Percentiles rank a stretch among this genome's conserved stretches.
Evolutionary conservation across 148 eudicot species (phyloP).

Genomic region (Silene uniflora): DNA sequence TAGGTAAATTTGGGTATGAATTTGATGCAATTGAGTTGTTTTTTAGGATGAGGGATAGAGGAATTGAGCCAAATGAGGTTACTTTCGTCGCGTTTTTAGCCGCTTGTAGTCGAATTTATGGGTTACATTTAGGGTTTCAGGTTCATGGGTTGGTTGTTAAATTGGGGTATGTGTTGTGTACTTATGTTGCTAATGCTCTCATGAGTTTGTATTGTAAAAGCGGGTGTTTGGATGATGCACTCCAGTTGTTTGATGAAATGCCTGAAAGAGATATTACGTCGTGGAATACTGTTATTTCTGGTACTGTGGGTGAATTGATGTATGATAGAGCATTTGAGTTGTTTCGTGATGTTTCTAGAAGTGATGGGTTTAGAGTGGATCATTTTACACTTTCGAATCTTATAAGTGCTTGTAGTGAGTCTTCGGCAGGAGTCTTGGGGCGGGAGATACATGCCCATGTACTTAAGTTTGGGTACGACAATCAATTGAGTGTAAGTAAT

Average conservation of each 20-base stretch:
- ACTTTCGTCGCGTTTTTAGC: conserved; percentile 65
- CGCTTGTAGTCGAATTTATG: conserved; percentile 52
- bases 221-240: conserved; percentile 41
- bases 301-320: conserved; percentile 43
- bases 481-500: conserved; percentile 56
- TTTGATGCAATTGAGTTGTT: conserved; percentile 51
- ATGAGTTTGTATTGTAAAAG: conserved; percentile 59
- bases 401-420: conserved; percentile 53
- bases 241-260: conserved; percentile 66
- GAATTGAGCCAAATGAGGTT: conserved; percentile 65
- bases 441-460: conserved; percentile 58
- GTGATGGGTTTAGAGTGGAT: conserved; percentile 44
- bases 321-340: conserved; percentile 54
- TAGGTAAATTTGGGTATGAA: conserved; percentile 43
- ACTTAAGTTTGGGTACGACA: conserved; percentile 45
- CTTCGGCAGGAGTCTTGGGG: conserved; percentile 38
- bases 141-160: conserved; percentile 59
- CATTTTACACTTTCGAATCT: conserved; percentile 59
- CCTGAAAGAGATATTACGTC: conserved; percentile 58
- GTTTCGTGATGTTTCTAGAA: conserved; percentile 43
- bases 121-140: conserved; percentile 52
- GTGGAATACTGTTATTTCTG: conserved; percentile 74
- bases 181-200: conserved; percentile 55
- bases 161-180: conserved; percentile 37
- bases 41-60: conserved; percentile 48